Conservation (phyloP, 1,139 yeast species). For the Nakaseomyces glabratus region DNA sequence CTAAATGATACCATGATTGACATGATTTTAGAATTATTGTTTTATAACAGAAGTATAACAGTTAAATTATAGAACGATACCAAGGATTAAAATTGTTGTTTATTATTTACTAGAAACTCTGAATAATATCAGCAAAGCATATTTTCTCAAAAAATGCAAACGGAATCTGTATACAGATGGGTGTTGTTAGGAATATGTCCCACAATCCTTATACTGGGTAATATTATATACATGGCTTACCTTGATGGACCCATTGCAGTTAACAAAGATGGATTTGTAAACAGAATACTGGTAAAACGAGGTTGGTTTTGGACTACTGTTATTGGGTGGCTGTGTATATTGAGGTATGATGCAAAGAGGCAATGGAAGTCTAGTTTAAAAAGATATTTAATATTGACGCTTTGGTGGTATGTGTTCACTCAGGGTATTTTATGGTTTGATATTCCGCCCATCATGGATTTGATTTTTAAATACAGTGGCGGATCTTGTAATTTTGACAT, state of each 20-base stretch:
- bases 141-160: too few relatives aligned
- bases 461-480: conserved; percentile 70
- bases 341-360: conserved; percentile 13
- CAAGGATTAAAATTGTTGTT: too few relatives aligned
- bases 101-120: too few relatives aligned
- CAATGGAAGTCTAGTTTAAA: conserved; percentile 8
- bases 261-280: conserved; percentile 40
- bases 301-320: conserved; percentile 93
- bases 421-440: conserved; percentile 19
- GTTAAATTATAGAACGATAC: too few relatives aligned
- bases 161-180: conserved; percentile 4
- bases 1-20: too few relatives aligned
- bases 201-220: conserved; percentile 26
- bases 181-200: conserved; percentile 24
- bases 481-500: conserved; percentile 49
- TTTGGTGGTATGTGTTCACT: conserved; percentile 29
- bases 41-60: too few relatives aligned
- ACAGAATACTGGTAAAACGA: conserved; percentile 65
- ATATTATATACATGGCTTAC: conserved; percentile 16
- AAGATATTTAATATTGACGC: conserved; percentile 19
- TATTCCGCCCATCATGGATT: conserved; percentile 70
- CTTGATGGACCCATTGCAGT: conserved; percentile 10
- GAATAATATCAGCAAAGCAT: too few relatives aligned
- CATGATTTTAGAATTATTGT: too few relatives aligned
- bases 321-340: conserved; percentile 30